Evolutionary conservation across 495 filamentous ascomycete species (phyloP), one percentile per base, ranked within the genome.

Genomic region (Diplogelasinospora grovesii): DNA sequence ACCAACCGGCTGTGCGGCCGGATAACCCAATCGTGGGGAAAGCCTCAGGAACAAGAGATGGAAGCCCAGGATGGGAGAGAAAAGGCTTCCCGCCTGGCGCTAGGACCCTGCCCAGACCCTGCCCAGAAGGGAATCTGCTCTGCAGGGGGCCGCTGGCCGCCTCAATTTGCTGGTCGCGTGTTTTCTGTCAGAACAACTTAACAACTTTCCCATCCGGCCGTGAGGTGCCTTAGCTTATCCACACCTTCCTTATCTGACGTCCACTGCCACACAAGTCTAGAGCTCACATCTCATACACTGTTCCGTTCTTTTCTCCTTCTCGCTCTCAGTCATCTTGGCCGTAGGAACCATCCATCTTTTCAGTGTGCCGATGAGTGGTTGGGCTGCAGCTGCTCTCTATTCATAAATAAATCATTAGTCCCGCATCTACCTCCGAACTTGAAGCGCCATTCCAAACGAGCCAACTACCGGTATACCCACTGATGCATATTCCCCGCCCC

Each of bases 141-240:
- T 24, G 31, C 36, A 39, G 38, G 31, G 39, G 37, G n/a, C 29
- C 40, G 30, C 43, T 40, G 21, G 26, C 21, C 20, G 24, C 2
- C 22, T 43, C 48, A 22, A 36, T 43, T 42, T 33, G 35, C 18
- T 37, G 41, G 31, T 45, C 28, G 41, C 39, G 22, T 51, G 48
- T 52, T 52, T 52, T 40, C 43, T 52, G 43, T 47, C 39, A 47
- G 33, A 24, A 19, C 15, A 20, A 44, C 20, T 15, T 15, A 35
- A 29, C 30, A 23, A 29, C 33, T 45, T 45, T 45, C 33, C 45
- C 32, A 39, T 27, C 35, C 11, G 4, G 22, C 14, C 7, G 13
- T 15, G 22, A 27, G 35, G 22, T 38, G 35, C 22, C 35, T 18
- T 8, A 6, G 3, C 22, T 24, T 14, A 8, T 16, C 19, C 35